These are phyloP conservation scores for Tuctoria greenei DNA, from an alignment of 176 grass and related monocot species.

Conservation along the genomic window DNA sequence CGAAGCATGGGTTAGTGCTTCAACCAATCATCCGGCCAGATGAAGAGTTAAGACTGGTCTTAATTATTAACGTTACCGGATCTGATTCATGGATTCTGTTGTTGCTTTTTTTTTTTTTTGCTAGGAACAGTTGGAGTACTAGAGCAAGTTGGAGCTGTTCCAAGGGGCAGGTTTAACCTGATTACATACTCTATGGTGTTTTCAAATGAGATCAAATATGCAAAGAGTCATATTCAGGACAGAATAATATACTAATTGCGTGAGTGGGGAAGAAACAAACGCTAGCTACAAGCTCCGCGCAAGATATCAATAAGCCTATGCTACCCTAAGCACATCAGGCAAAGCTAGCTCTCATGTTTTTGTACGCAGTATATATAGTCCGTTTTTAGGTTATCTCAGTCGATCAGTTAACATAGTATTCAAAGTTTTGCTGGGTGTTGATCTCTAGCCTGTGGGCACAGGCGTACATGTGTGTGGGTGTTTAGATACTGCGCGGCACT, in stretches of 20 bases:
- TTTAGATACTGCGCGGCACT: constrained; percentile 32
- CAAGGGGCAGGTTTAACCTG: constrained; percentile 34
- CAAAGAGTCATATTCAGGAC: constrained; percentile 22
- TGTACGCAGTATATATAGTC: neutral
- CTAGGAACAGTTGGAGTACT: constrained; percentile 24
- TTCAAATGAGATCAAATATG: constrained; percentile 37
- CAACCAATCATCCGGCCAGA: constrained; percentile 40
- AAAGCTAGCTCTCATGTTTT: neutral
- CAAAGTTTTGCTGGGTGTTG: neutral
- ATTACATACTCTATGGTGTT: constrained; percentile 18
- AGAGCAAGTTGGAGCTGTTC: constrained; percentile 42
- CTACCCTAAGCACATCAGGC: constrained; percentile 15
- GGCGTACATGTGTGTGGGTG: constrained; percentile 47
- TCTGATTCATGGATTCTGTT: constrained; percentile 40
- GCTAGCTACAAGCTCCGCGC: constrained; percentile 27
- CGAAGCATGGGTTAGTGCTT: constrained; percentile 31
- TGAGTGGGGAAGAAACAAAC: constrained; percentile 22
- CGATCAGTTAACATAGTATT: neutral
- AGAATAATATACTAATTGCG: constrained; percentile 30
- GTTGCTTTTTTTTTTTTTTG: too few species aligned
- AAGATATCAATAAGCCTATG: constrained; percentile 30
- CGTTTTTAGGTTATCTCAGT: neutral
- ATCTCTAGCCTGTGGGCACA: constrained; percentile 35
- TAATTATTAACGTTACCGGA: constrained; percentile 18
- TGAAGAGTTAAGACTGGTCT: constrained; percentile 45